Evolutionary conservation across 2,329 filamentous ascomycete genomes (phyloP), one percentile per base, ranked within the genome.

Genomic region (Diaporthe ilicicola): DNA sequence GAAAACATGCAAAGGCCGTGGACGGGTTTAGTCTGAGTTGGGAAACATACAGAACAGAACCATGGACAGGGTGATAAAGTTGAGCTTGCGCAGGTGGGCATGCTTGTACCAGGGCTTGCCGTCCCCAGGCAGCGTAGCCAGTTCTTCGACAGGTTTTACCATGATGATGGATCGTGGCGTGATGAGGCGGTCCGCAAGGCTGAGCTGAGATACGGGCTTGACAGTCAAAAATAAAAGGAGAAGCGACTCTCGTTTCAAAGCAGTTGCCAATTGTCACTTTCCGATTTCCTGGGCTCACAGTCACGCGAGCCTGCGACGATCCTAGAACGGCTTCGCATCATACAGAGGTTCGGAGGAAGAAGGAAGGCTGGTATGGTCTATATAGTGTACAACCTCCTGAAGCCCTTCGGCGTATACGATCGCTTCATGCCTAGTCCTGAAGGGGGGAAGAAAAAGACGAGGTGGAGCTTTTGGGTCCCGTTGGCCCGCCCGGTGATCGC

Each of bases 91-190:
- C 12, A 61, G 66, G 53, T 68, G 54, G 15, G 48, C 24, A 5
- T 56, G 66, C 29, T 59, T 68, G 29, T 68, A 68, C 66, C 66
- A 68, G 17, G 66, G 66, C 53, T 15, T 68, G 39, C 34, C 53
- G 53, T 34, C 53, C 24, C 29, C 42, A 15, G 66, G 66, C 17
- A 68, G 37, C 3, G 24, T 13, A 32, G 48, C 46, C n/a, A 67
- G 32, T 5, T 51, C 48, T 8, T 67, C 51, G 19, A 55, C 51
- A 15, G 48, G 27, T 1, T 42, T 29, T 2, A 10, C 51, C 64
- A 67, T 67, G 19, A 17, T 32, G 55, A 17, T 9, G 10, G 4
- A 6, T n/a, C 8, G 24, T 32, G 5, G 12, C 22, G 37, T 61
- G 1, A 9, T 32, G 27, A 61, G 24, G 56, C 56, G 17, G 39